phyloP scores from a whole-genome alignment of 257 asterid genomes.

The Fraxinus excelsior region DNA sequence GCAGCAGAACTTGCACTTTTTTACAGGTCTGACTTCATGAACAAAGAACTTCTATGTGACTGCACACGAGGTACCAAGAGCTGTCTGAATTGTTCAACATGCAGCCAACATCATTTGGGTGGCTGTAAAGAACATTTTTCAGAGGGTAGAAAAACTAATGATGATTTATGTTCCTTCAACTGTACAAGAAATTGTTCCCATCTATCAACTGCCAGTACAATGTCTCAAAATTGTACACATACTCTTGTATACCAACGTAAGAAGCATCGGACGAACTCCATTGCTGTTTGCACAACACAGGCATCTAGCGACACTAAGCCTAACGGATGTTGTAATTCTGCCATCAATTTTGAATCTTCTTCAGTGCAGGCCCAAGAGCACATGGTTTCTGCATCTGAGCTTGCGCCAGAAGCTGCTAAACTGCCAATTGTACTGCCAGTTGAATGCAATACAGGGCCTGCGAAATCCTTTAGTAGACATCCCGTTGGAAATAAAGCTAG shows the following conservation, averaged over 20 bases:
- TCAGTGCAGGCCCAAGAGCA: conserved; percentile 40
- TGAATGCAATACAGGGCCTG: conserved; percentile 31
- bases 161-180: conserved; percentile 30
- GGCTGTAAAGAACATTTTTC: conserved; percentile 27
- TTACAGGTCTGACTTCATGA: conserved; percentile 28
- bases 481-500: conserved; percentile 35
- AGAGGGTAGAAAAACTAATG: conserved; percentile 27
- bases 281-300: conserved; percentile 26
- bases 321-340: conserved; percentile 44
- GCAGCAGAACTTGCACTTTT: conserved; percentile 18
- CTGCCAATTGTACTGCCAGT: conserved; percentile 25
- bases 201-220: conserved; percentile 38
- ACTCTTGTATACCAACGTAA: conserved; percentile 45
- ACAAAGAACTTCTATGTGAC: conserved; percentile 26
- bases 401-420: conserved; percentile 36
- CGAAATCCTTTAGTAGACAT: conserved; percentile 42
- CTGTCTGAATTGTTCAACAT: conserved; percentile 32
- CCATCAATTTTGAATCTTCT: conserved; percentile 46
- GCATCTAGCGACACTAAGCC: conserved; percentile 30
- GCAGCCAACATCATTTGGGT: conserved; percentile 29
- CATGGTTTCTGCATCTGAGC: conserved; percentile 30
- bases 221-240: conserved; percentile 40
- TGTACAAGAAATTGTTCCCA: conserved; percentile 32
- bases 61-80: conserved; percentile 35
- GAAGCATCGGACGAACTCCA: conserved; percentile 34